phyloP scores from a whole-genome alignment of 176 grass and related monocot species.

The Musa acuminata region DNA sequence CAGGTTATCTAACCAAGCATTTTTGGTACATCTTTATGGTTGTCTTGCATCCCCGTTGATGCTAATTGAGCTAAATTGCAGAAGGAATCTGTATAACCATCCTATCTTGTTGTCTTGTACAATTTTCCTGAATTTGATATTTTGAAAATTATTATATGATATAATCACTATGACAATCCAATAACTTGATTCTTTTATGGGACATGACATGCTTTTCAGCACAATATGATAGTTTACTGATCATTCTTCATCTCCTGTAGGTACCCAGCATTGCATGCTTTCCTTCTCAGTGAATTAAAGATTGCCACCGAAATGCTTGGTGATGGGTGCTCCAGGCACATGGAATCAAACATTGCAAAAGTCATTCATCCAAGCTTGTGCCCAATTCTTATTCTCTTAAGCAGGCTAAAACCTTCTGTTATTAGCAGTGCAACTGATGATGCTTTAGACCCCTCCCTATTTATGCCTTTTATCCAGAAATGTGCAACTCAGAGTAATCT shows the following conservation, averaged over 20 bases:
- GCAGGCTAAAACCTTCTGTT: constrained; percentile 75
- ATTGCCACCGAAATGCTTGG: constrained; percentile 58
- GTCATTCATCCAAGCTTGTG: constrained; percentile 90
- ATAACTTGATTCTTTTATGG: background rate
- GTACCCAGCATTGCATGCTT: constrained; percentile 88
- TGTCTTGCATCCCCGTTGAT: background rate
- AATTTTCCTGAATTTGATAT: background rate
- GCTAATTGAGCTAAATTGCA: no score
- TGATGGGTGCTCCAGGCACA: constrained; percentile 35
- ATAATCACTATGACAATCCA: background rate
- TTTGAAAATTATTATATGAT: background rate
- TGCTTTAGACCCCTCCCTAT: constrained; percentile 77
- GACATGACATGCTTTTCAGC: background rate
- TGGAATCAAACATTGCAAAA: constrained; percentile 66
- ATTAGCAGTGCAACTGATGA: constrained; percentile 62
- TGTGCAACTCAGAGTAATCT: constrained; percentile 93
- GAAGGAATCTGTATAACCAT: no score
- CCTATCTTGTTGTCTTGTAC: background rate
- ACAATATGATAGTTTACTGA: constrained; percentile 1
- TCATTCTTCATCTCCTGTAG: constrained; percentile 38
- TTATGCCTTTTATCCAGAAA: constrained; percentile 79
- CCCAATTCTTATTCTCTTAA: constrained; percentile 92
- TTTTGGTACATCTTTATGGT: background rate
- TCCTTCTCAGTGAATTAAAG: constrained; percentile 62
- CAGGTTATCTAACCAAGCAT: background rate